Evolutionary conservation across 495 filamentous ascomycete genomes (phyloP).

Genomic region (Durotheca rogersii): DNA sequence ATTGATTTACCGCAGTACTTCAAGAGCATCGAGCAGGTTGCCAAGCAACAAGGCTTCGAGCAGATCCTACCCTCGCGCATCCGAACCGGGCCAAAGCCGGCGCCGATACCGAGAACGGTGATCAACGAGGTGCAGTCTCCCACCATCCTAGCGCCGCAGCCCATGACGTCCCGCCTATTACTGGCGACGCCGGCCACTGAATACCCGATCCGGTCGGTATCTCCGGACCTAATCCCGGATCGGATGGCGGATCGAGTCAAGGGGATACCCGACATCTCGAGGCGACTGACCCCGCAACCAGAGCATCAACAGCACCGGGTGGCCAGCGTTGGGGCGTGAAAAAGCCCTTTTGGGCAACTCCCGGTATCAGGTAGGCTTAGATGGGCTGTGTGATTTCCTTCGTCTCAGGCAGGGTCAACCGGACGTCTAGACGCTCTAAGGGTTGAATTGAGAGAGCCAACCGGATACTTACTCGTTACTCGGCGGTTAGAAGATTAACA

Average conservation of each 20-base stretch:
- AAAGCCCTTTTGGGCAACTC: too few relatives aligned
- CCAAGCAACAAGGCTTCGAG: slow-evolving; percentile 55
- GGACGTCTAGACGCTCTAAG: too few relatives aligned
- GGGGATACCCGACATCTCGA: slow-evolving; percentile 52
- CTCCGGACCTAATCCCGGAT: slow-evolving; percentile 62
- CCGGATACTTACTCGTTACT: too few relatives aligned
- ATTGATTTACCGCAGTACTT: slow-evolving; percentile 53
- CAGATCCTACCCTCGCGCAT: slow-evolving; percentile 57
- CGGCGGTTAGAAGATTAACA: too few relatives aligned
- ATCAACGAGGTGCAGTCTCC: slow-evolving; percentile 43
- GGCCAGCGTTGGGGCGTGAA: slow-evolving; percentile 35
- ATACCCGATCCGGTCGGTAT: slow-evolving; percentile 50
- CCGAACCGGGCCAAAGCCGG: slow-evolving; percentile 38
- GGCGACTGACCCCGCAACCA: slow-evolving; percentile 45
- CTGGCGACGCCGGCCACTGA: slow-evolving; percentile 49
- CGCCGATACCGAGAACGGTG: slow-evolving; percentile 31
- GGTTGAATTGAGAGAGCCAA: too few relatives aligned
- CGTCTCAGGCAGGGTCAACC: too few relatives aligned
- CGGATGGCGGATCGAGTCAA: slow-evolving; percentile 65
- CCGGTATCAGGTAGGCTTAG: too few relatives aligned
- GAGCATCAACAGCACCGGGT: slow-evolving; percentile 39
- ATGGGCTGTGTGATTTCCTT: too few relatives aligned
- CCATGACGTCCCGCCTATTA: slow-evolving; percentile 49
- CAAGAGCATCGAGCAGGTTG: slow-evolving; percentile 65
- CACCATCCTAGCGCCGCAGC: slow-evolving; percentile 48